A percentile compares a stretch with the other conserved stretches of the same genome.
Evolutionary conservation across 2,329 filamentous ascomycete species (phyloP).

Genomic region (Penicillium sp.): DNA sequence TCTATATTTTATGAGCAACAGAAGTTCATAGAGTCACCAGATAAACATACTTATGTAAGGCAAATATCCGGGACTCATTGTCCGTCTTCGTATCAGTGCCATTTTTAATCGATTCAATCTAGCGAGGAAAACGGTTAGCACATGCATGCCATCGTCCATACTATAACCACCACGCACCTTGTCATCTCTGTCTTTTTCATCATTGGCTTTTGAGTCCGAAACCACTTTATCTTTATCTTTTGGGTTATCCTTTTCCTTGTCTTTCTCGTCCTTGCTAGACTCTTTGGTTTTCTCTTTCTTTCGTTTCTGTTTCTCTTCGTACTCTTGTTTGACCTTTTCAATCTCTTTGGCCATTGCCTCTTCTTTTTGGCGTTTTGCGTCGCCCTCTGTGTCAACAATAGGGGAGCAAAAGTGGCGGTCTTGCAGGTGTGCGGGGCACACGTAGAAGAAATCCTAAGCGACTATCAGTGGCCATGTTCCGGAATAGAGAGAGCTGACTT

Average conservation of each 20-base stretch:
- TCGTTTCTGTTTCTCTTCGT: constrained; percentile 74
- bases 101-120: constrained; percentile 48
- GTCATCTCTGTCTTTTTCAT: constrained; percentile 52
- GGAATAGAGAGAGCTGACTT: background rate
- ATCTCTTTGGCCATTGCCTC: constrained; percentile 47
- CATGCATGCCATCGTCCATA: background rate
- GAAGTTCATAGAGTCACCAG: background rate
- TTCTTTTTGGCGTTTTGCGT: constrained; percentile 44
- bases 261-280: constrained; percentile 49
- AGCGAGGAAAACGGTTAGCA: background rate
- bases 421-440: constrained; percentile 79
- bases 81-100: constrained; percentile 49
- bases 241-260: constrained; percentile 41
- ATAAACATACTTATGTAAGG: constrained; percentile 68
- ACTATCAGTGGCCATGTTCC: background rate
- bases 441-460: constrained; percentile 81
- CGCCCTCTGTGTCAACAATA: constrained; percentile 45
- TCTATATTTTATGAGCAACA: constrained; percentile 45
- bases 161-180: constrained; percentile 44
- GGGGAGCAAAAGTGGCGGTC: constrained; percentile 76
- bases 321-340: constrained; percentile 52
- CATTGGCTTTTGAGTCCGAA: constrained; percentile 34
- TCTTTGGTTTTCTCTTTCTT: constrained; percentile 60
- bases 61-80: constrained; percentile 76
- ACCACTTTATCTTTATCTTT: constrained; percentile 43